Conservation (phyloP, 768 basidiomycete species). For the Pulveroboletus sp. region DNA sequence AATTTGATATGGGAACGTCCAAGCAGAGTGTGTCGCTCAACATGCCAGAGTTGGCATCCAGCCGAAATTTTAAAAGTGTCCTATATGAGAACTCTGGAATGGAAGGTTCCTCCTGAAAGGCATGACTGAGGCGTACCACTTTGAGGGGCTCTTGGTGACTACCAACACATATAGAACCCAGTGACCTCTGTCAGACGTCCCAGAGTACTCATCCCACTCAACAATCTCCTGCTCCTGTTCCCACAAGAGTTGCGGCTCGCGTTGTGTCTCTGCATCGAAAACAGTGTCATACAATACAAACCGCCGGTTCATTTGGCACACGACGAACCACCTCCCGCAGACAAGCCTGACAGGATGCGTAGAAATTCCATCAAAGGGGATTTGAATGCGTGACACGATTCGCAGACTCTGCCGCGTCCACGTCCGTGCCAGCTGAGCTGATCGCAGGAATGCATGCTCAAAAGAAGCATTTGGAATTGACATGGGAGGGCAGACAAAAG, state of each 20-base stretch:
- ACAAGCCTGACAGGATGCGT: neutral
- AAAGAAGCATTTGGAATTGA: neutral
- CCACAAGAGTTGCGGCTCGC: neutral
- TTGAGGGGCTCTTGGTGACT: too few species aligned
- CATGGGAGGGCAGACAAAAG: neutral
- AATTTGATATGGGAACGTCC: too few species aligned
- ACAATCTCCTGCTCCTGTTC: neutral
- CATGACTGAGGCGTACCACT: neutral
- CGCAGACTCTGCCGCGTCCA: neutral
- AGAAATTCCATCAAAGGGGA: neutral
- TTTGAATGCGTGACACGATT: neutral
- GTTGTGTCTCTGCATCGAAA: neutral
- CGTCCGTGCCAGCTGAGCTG: neutral
- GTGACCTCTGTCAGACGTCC: neutral
- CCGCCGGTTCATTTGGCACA: neutral
- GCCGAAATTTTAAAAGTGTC: too few species aligned
- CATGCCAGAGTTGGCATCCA: too few species aligned
- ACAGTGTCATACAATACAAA: slow-evolving; percentile 1
- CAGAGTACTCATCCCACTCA: neutral
- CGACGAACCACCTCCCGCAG: slow-evolving; percentile 1
- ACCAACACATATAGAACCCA: neutral
- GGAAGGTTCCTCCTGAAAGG: too few species aligned
- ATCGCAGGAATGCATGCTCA: neutral
- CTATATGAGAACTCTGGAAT: too few species aligned
- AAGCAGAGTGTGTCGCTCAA: too few species aligned